Evolutionary conservation across 2,329 filamentous ascomycete species (phyloP).

Genomic region (Emydomyces testavorans): DNA sequence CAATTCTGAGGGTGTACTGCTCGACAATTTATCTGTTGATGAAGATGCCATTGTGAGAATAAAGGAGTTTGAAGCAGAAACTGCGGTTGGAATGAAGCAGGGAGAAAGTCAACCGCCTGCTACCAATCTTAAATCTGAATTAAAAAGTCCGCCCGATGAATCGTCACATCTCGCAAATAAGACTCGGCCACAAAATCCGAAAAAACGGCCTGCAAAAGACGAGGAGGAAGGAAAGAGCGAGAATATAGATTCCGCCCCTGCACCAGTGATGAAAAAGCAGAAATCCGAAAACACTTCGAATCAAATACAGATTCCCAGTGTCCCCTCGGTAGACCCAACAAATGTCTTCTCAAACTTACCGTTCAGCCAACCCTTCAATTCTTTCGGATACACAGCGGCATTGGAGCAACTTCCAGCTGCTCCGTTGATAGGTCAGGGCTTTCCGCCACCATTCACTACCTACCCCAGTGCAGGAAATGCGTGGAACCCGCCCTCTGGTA

Average conservation of each 20-base stretch:
- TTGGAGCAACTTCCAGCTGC: constrained; percentile 24
- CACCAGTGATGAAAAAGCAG: constrained; percentile 30
- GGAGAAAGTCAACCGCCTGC: constrained; percentile 20
- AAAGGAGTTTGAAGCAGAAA: constrained; percentile 56
- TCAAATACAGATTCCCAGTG: not conserved
- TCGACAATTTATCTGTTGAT: constrained; percentile 80
- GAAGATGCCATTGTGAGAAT: constrained; percentile 68
- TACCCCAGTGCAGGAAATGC: constrained; percentile 26
- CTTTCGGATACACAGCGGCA: constrained; percentile 25
- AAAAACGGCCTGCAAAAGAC: constrained; percentile 76
- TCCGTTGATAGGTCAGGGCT: constrained; percentile 23
- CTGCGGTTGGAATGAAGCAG: constrained; percentile 34
- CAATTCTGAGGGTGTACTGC: constrained; percentile 77
- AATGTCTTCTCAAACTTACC: constrained; percentile 18
- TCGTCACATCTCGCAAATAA: constrained; percentile 24
- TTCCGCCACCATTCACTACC: constrained; percentile 24
- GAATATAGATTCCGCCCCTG: constrained; percentile 29
- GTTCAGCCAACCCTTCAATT: constrained; percentile 28
- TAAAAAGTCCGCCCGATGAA: not conserved
- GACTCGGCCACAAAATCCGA: constrained; percentile 38
- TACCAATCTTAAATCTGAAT: not conserved
- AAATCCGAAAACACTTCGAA: constrained; percentile 32
- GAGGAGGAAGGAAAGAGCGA: constrained; percentile 47
- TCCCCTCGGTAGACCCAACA: constrained; percentile 10
- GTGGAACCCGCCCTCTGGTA: constrained; percentile 38